A percentile compares a stretch with the other conserved stretches of the same genome.
These are phyloP conservation scores for Kwoniella botswanensis DNA, from an alignment of 768 basidiomycete species.

Conservation along the genomic window DNA sequence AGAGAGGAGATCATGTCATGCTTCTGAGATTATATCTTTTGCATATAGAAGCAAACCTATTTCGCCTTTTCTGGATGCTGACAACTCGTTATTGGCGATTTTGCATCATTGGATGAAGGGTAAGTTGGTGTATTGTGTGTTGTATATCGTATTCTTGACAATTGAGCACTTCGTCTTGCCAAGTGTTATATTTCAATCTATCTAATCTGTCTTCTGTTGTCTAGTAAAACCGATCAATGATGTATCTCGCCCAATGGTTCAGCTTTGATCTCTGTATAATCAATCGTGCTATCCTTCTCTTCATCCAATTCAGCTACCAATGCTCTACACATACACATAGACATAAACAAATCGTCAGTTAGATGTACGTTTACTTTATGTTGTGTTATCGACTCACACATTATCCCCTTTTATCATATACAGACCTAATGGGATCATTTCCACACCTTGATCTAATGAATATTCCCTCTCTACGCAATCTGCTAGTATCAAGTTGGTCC, in stretches of 20 bases:
- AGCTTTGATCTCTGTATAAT: slow-evolving; percentile 79
- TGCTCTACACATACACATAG: slow-evolving; percentile 45
- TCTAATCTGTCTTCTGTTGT: slow-evolving; percentile 1
- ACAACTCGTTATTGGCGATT: too few relatives aligned
- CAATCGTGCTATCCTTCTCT: slow-evolving; percentile 82
- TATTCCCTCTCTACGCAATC: slow-evolving; percentile 93
- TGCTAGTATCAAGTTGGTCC: slow-evolving; percentile 92
- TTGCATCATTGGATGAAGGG: too few relatives aligned
- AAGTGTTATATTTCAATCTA: slow-evolving; percentile 17
- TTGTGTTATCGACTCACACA: slow-evolving; percentile 69
- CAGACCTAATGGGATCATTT: slow-evolving; percentile 90
- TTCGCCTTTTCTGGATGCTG: too few relatives aligned
- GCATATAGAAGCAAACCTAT: too few relatives aligned
- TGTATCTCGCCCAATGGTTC: slow-evolving; percentile 70
- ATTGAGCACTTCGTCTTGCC: slow-evolving; percentile 50
- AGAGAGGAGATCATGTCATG: not conserved
- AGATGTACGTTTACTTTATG: not conserved
- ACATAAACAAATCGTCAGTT: not conserved
- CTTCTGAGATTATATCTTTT: too few relatives aligned
- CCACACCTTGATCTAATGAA: slow-evolving; percentile 85
- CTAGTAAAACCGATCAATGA: slow-evolving; percentile 24
- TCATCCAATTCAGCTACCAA: slow-evolving; percentile 61
- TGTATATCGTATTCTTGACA: slow-evolving; percentile 27
- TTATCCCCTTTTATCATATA: slow-evolving; percentile 99
- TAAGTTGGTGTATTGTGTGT: too few relatives aligned